Evolutionary conservation across 345 rosid species (phyloP).

Genomic region (Eucalyptus sp.): DNA sequence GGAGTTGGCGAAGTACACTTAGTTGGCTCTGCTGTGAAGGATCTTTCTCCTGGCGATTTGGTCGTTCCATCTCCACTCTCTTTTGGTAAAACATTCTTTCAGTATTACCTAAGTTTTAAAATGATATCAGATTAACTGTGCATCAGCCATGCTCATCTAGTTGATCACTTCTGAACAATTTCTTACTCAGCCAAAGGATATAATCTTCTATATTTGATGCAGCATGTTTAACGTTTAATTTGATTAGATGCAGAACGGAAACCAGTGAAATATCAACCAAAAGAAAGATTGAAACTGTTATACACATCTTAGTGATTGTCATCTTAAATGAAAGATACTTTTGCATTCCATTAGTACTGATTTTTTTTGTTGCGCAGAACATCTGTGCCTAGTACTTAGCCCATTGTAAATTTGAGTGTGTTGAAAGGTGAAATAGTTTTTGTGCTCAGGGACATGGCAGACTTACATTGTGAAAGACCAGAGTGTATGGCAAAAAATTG

Average conservation of each 20-base stretch:
- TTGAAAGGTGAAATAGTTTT: background rate
- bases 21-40: constrained; percentile 57
- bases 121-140: background rate
- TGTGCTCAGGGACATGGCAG: constrained; percentile 71
- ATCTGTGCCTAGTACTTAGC: background rate
- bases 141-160: background rate
- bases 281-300: background rate
- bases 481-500: constrained; percentile 70
- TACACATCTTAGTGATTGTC: background rate
- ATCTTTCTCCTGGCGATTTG: constrained; percentile 65
- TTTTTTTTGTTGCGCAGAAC: background rate
- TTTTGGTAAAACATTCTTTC: constrained; percentile 31
- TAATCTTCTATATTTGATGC: background rate
- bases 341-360: background rate
- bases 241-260: background rate
- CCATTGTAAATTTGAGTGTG: background rate
- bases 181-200: background rate
- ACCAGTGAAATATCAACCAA: background rate
- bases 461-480: constrained; percentile 70
- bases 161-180: background rate
- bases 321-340: background rate
- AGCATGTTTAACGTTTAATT: background rate
- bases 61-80: constrained; percentile 87
- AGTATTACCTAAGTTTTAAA: background rate
- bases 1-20: constrained; percentile 83